Evolutionary conservation across 495 filamentous ascomycete genomes (phyloP), one percentile per base, ranked within the genome.

Genomic region (Xylaria longipes): DNA sequence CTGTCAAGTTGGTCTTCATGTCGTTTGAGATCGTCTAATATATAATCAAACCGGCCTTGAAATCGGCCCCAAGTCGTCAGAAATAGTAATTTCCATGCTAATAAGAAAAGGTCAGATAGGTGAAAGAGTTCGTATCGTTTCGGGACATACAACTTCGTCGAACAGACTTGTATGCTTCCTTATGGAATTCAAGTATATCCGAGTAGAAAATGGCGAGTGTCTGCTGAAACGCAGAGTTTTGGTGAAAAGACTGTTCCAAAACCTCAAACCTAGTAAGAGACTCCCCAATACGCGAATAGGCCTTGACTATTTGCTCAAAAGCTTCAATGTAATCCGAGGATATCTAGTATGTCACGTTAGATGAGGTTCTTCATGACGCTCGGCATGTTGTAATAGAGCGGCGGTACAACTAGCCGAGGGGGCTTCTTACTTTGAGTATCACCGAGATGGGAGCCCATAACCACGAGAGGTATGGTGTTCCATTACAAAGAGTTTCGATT

Each of bases 361-460:
- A 17, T 60, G 3, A 20, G n/a, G 14, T 37, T 14, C 1, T 25
- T 8, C n/a, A 27, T 41, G 25, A 48, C 27, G 17, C 25, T 65
- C 20, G 11, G 20, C 17, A 61, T 61, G 9, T 43, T 63, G 39
- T 63, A 11, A 12, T 3, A 43, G 39, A n/a, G 33, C 0, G 2
- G 20, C n/a, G 33, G 6, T 37, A 22, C 8, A 22, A 31, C 31
- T 1, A 61, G 9, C 57, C 8, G 17, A 58, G 20, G 33, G 31
- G 17, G 33, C 1, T 1, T 17, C 35, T 5, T 58, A 83, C 82
- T 76, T 79, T 75, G 1, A 86, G 46, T 14, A 86, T 77, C 7
- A 86, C 63, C 52, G 79, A 84, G 39, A 86, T 78, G 4, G 84
- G 84, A 14, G 84, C 84, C 84, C 84, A 86, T 6, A 85, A 68